Conservation (phyloP, 2,329 filamentous ascomycete species). For the Scortechinia acanthostroma region DNA sequence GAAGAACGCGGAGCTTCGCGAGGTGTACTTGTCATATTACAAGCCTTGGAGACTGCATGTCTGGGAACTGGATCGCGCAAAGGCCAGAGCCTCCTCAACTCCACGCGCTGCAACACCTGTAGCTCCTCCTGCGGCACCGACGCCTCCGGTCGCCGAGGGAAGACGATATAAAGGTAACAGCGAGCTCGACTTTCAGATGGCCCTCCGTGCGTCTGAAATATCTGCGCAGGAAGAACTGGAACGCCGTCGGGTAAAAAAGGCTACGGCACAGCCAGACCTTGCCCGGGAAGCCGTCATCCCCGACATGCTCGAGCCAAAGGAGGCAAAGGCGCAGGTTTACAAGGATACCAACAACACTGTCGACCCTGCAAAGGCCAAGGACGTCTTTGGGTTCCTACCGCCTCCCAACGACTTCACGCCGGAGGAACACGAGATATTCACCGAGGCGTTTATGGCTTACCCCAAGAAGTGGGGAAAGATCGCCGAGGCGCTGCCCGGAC, state of each 20-base stretch:
- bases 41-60: conserved; percentile 32
- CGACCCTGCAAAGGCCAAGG: conserved; percentile 22
- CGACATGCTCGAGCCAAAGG: conserved; percentile 30
- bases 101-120: background rate
- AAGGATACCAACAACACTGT: conserved; percentile 34
- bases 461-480: conserved; percentile 43
- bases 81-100: conserved; percentile 16
- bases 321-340: conserved; percentile 26
- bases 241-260: conserved; percentile 28
- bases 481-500: conserved; percentile 31
- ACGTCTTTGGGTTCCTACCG: conserved; percentile 32
- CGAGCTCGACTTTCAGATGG: conserved; percentile 36
- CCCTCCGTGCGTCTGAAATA: conserved; percentile 34
- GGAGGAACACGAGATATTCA: conserved; percentile 33
- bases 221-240: conserved; percentile 35
- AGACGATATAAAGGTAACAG: conserved; percentile 35
- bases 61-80: conserved; percentile 28
- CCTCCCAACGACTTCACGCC: conserved; percentile 34
- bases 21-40: conserved; percentile 28
- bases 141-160: conserved; percentile 12
- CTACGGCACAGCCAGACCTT: conserved; percentile 30
- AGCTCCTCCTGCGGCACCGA: background rate
- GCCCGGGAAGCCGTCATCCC: conserved; percentile 34
- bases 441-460: conserved; percentile 32
- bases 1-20: conserved; percentile 26